Base-by-base conservation (phyloP, 768 basidiomycete genomes). In the Agaricus bisporus region DNA sequence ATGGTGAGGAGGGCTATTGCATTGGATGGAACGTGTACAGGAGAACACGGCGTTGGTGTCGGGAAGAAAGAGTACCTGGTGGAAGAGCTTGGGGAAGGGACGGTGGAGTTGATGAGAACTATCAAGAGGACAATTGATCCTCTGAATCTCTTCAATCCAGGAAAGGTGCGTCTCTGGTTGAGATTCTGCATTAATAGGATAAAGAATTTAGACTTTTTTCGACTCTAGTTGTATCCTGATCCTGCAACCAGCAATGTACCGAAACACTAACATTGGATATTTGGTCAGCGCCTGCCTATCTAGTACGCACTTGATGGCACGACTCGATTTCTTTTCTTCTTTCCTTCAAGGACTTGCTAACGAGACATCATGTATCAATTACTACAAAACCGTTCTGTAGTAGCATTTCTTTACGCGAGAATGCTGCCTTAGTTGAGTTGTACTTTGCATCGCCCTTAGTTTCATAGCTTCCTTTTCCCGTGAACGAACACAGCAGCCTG, bases 1-100 rank as follows among this genome's bases (percentile, higher is more conserved):
- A 82, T 89, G 80, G 82, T 88, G 2, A 68, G 75, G 56, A 73
- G 85, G 12, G 87, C 87, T 2, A 81, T 89, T 51, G 75, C 71
- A 17, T 71, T 89, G 48, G 87, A 88, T 57, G 87, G 87, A 17
- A 88, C 87, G 39, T 89, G 87, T 85, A 86, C 84, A 0, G 88
- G 88, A 3, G 91, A 94, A 61, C 91, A 94, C 61, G 92, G 91
- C 1, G 88, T 94, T 6, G 92, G 91, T 0, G 72, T 93, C 9
- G 91, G 91, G 5, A 94, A 94, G 72, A 81, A 79, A 55, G 76
- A 85, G 56, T 95, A 85, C 63, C 74, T 97, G n/a, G 74, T 79
- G 12, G 78, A 84, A 38, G 94, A 97, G 63, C 75, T 97, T 0
- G 93, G 94, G 0, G 73, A 73, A 22, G 90, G 88, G 2, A 95